Evolutionary conservation across 108 stramenopile genomes (phyloP).

Genomic region (Fistulifera pelliculosa): DNA sequence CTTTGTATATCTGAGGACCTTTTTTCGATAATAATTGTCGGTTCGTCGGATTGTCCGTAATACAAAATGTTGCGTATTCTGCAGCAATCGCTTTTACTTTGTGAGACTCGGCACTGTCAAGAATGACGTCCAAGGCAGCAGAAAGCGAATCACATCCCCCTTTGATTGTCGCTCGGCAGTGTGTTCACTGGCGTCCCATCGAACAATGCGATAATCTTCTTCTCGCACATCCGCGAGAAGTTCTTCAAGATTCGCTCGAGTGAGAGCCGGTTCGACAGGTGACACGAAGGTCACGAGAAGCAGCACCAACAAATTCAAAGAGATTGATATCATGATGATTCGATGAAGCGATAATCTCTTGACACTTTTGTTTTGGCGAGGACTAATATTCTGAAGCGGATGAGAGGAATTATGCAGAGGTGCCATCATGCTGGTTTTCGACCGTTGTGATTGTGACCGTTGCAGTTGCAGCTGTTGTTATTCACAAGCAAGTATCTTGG

Average conservation of each 20-base stretch:
- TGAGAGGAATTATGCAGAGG: too few relatives aligned
- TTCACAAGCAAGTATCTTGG: too few relatives aligned
- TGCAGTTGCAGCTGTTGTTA: too few relatives aligned
- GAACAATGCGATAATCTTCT: slow-evolving; percentile 14
- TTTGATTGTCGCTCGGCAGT: slow-evolving; percentile 6
- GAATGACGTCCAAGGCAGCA: background rate
- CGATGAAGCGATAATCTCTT: too few relatives aligned
- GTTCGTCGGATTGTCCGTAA: slow-evolving; percentile 10
- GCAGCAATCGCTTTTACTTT: slow-evolving; percentile 1
- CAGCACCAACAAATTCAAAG: background rate
- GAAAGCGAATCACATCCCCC: slow-evolving; percentile 6
- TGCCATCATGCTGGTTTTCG: too few relatives aligned
- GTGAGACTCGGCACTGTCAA: background rate
- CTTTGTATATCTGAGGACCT: slow-evolving; percentile 1
- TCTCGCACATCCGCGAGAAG: slow-evolving; percentile 8
- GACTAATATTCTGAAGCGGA: too few relatives aligned
- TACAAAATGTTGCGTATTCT: slow-evolving; percentile 12
- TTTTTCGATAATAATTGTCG: background rate
- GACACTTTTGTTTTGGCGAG: too few relatives aligned
- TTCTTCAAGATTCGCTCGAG: slow-evolving; percentile 1
- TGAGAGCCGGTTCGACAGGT: background rate
- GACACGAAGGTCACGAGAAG: too few relatives aligned
- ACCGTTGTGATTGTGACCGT: too few relatives aligned
- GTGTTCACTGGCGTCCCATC: slow-evolving; percentile 9
- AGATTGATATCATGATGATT: too few relatives aligned